Evolutionary conservation across 164 flowering plant genomes (phyloP), one percentile per base, ranked within the genome.

Genomic region (Houttuynia cordata): DNA sequence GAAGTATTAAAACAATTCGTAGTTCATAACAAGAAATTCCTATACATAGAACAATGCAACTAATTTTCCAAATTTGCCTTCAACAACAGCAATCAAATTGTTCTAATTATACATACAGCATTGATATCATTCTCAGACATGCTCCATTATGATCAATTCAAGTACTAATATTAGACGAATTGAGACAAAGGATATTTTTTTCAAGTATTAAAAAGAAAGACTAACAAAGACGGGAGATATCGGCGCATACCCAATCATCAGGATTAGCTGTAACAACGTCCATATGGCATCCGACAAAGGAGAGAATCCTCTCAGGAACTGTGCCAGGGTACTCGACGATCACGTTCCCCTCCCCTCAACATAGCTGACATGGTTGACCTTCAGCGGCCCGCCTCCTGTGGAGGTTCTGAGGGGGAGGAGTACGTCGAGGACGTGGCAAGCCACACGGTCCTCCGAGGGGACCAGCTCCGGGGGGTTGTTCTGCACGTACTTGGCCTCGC

Each of bases 231-330:
- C n/a, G n/a, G n/a, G n/a, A n/a, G n/a, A n/a, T n/a, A n/a, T n/a
- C 49, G 49, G 51, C 14, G 41, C n/a, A 61, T 10, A 93, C 99
- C 99, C 97, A 93, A 50, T 84, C 94, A 59, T 66, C 65, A 59
- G 96, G 95, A 58, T 90, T 77, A 30, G 99, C 99, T 15, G 97
- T 83, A 78, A 93, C 97, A 53, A 93, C 99, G 62, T 90, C 97
- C 99, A 90, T 86, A 63, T 93, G 99, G 73, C 86, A 77, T 0
- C 97, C 99, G 59, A 93, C 99, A 60, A 93, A 93, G 14, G 97
- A 90, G 58, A 93, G 39, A 69, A 90, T 75, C 72, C 80, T 83
- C 13, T 81, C 90, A 1, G 87, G 85, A 24, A 70, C 79, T 53
- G 87, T 79, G 24, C 99, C 97, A 1, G 97, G 99, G 63, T 86